These are phyloP conservation scores for Rhizophagus sp. DNA, from an alignment of 192 early-diverging fungal genomes.

Conservation along the genomic window DNA sequence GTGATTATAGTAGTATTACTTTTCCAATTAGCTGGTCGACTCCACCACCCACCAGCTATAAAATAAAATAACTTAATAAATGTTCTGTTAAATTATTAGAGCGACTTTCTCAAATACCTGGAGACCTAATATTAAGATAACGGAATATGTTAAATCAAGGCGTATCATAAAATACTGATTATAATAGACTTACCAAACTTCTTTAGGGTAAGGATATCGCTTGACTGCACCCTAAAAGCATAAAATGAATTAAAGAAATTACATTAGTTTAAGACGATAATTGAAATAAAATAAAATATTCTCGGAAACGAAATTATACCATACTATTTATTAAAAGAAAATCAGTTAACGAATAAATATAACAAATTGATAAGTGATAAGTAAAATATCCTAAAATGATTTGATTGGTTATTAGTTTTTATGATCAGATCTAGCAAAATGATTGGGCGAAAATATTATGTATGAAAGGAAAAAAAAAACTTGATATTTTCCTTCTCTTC, in stretches of 20 bases:
- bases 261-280: no score
- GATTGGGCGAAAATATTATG: neutral
- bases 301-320: neutral
- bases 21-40: slow-evolving; percentile 48
- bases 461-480: neutral
- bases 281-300: neutral
- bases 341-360: neutral
- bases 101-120: slow-evolving; percentile 15
- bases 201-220: slow-evolving; percentile 41
- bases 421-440: neutral
- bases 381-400: neutral
- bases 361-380: no score
- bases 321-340: neutral
- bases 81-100: neutral
- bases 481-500: neutral
- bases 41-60: slow-evolving; percentile 51
- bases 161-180: neutral
- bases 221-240: slow-evolving; percentile 34
- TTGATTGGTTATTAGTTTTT: neutral
- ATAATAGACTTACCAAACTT: slow-evolving; percentile 36
- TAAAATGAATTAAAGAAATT: no score
- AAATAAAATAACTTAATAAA: neutral
- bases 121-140: slow-evolving; percentile 36
- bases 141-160: neutral
- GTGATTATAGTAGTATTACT: slow-evolving; percentile 43